Base-by-base conservation (phyloP, 1,139 yeast species). In the Hansenula lynferdii region DNA sequence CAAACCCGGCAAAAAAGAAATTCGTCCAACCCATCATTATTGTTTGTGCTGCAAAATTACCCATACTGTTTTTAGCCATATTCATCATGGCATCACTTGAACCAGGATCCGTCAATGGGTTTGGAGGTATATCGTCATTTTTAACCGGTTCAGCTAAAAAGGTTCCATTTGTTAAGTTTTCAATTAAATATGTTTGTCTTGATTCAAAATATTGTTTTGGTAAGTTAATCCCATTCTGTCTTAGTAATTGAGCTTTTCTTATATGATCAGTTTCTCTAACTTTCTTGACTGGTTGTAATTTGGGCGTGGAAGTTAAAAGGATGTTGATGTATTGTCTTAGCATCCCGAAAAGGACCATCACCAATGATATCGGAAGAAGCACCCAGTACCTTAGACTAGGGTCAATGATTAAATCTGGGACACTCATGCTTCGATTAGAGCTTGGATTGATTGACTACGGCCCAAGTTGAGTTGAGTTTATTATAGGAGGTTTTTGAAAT, bases 11-110 rank as follows among this genome's bases (percentile, higher is more conserved):
- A 60, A 89, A 92, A 64, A 92, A 87, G 52, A 81, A 86, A 58
- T 87, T 87, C 48, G 90, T 92, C 96, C 97, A 92, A 50, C 90
- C 90, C 97, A 92, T 90, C 51, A 90, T 83, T 35, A 89, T 60
- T 0, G 97, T 87, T 62, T 92, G 97, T 1, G 97, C 97, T 16
- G 89, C 76, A 57, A 82, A 86, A 61, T 80, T 85, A 59, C 90
- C 79, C 51, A 87, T 67, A 54, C 87, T 90, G 5, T 83, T 81
- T 57, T 86, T 86, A 41, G 90, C 77, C 82, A 86, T 82, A 39
- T 71, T 73, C 74, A 83, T 73, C 69, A 89, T 65, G n/a, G 81
- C 78, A 39, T 89, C 96, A 50, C 82, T 74, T 20, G 80, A 70
- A 35, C 71, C 69, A 2, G 95, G 82, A 53, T 87, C 96, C 1